Conservation (phyloP, 768 basidiomycete species). For the Agaricus bisporus region DNA sequence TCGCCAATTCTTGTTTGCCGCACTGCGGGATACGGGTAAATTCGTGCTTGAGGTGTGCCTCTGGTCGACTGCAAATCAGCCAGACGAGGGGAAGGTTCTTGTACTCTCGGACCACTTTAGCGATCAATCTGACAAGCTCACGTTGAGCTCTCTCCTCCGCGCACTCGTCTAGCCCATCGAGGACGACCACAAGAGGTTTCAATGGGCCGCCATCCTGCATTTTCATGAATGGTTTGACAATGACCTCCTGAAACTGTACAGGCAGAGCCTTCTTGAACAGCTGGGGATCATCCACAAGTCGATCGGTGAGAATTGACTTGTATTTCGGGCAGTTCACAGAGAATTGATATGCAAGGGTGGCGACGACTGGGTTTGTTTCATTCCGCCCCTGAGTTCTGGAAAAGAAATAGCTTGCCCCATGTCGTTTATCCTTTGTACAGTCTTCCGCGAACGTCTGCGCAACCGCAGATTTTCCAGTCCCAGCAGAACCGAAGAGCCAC, state of each 20-base stretch:
- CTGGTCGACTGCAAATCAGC: background rate
- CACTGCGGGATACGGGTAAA: background rate
- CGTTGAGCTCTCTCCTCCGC: background rate
- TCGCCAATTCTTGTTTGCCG: background rate
- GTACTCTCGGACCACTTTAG: background rate
- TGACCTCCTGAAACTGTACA: background rate
- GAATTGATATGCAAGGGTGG: slow-evolving; percentile 1
- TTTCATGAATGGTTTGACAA: background rate
- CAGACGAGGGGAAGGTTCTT: background rate
- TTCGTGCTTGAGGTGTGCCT: no score
- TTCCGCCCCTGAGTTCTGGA: background rate
- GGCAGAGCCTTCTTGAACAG: background rate
- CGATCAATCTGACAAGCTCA: background rate
- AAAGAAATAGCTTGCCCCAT: slow-evolving; percentile 3
- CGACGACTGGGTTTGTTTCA: background rate
- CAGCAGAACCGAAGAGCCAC: slow-evolving; percentile 7
- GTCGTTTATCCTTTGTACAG: background rate
- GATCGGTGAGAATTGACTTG: background rate
- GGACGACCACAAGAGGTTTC: background rate
- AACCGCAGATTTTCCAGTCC: slow-evolving; percentile 8
- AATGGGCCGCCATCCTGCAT: no score
- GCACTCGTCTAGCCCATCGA: slow-evolving; percentile 5
- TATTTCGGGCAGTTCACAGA: background rate
- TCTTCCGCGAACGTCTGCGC: slow-evolving; percentile 1
- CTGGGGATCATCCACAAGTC: background rate